Conservation (phyloP, 1,139 yeast species). For the Spencermartinsiella ligniputridi region DNA sequence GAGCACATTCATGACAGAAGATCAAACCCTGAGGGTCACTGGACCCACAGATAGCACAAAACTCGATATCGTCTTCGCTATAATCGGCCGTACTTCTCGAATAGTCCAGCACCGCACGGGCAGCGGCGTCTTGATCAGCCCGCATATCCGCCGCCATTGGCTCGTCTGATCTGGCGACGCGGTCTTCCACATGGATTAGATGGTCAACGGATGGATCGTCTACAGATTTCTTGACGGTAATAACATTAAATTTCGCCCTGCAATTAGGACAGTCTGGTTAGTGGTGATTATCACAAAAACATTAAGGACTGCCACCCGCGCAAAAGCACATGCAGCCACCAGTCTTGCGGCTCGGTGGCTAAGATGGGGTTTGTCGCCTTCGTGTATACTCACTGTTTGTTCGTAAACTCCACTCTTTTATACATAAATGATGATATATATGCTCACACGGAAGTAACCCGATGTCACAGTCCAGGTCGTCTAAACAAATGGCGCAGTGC, state of each 20-base stretch:
- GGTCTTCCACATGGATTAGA: constrained; percentile 11
- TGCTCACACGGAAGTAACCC: constrained; percentile 37
- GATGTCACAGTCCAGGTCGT: constrained; percentile 1
- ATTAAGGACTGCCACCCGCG: no score
- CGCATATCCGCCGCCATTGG: constrained; percentile 7
- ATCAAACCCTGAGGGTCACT: constrained; percentile 29
- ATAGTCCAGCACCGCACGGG: neutral
- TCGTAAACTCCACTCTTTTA: constrained; percentile 46
- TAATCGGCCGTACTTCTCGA: constrained; percentile 9
- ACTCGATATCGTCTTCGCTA: constrained; percentile 2
- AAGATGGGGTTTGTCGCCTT: neutral
- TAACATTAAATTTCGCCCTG: constrained; percentile 34
- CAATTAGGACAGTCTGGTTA: constrained; percentile 47
- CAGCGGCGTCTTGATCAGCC: constrained; percentile 7
- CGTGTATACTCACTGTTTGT: constrained; percentile 39
- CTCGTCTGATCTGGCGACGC: constrained; percentile 10
- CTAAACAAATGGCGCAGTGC: constrained; percentile 1
- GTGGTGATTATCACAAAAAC: no score
- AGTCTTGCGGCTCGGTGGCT: neutral
- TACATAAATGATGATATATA: constrained; percentile 46
- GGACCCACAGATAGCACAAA: constrained; percentile 32
- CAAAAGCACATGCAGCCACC: constrained; percentile 3
- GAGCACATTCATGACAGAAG: constrained; percentile 32
- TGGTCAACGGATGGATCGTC: neutral
- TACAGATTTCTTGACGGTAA: constrained; percentile 17